Base-by-base conservation (phyloP, 176 grass and related monocot species). In the Juncus inflexus region DNA sequence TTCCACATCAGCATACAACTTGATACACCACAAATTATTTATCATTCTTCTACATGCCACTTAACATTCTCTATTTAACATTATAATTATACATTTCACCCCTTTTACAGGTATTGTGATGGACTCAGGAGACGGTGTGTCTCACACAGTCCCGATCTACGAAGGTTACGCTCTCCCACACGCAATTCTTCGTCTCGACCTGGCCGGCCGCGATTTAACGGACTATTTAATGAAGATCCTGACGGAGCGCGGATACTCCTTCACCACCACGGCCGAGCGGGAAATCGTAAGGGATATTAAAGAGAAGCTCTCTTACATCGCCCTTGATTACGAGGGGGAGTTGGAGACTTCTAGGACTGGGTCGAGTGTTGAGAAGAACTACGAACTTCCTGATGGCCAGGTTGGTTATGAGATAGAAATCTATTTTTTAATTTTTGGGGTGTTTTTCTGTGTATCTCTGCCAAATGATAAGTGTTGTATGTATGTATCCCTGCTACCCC, bases 171-270 rank as follows among this genome's bases (percentile, higher is more conserved):
- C 47, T 0, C 76, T 83, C 1, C 81, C 81, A 1, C 81, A 83
- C 55, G 81, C 81, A 58, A 83, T 83, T 66, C 81, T 83, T 39
- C 81, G 81, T 19, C 81, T 83, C 12, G 81, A 83, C 64, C 68
- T 83, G 74, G 19, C 19, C 1, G 19, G 19, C 19, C 19, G 19
- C 19, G 19, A 28, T 28, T 28, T 28, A 28, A 28, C 81, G 35
- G 81, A 83, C 61, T 38, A 79, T 69, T 63, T 83, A 16, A 83
- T 83, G 81, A 83, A 83, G 81, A 83, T 83, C 63, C 69, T 83
- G 53, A 83, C 81, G 7, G 81, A 83, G 68, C 81, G 81, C 11
- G 81, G 81, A 14, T 83, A 83, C 76, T 83, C 81, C 53, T 83
- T 83, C 76, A 83, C 81, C 67, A 83, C 81, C 55, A 83, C 76